phyloP scores from a whole-genome alignment of 2,329 filamentous ascomycete genomes.

The Penicillium concentricum region DNA sequence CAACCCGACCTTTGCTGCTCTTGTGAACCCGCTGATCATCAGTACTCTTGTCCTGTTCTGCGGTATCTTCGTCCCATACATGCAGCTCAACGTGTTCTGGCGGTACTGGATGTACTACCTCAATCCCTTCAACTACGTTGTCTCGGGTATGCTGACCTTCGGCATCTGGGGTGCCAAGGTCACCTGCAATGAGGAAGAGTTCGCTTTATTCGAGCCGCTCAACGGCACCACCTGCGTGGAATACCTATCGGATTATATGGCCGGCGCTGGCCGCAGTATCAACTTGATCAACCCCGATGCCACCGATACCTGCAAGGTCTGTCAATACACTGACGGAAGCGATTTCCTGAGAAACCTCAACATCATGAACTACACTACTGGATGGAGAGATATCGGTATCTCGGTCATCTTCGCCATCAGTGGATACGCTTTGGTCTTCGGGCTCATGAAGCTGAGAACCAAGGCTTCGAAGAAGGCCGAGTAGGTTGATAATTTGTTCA shows the following conservation, averaged over 20 bases:
- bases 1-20: slow-evolving; percentile 66
- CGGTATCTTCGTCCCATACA: slow-evolving; percentile 67
- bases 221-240: slow-evolving; percentile 54
- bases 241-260: slow-evolving; percentile 57
- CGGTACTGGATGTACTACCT: slow-evolving; percentile 63
- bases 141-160: slow-evolving; percentile 57
- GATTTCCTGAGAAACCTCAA: slow-evolving; percentile 63
- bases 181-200: slow-evolving; percentile 50
- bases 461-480: slow-evolving; percentile 40
- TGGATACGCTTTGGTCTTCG: slow-evolving; percentile 53
- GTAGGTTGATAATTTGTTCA: slow-evolving; percentile 5
- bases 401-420: slow-evolving; percentile 56
- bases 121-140: slow-evolving; percentile 63
- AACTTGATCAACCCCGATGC: slow-evolving; percentile 62
- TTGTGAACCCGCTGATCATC: slow-evolving; percentile 73
- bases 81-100: slow-evolving; percentile 65
- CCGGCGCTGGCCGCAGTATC: slow-evolving; percentile 44
- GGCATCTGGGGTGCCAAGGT: slow-evolving; percentile 50
- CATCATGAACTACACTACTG: slow-evolving; percentile 60
- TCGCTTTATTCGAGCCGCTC: slow-evolving; percentile 46
- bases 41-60: slow-evolving; percentile 70
- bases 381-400: slow-evolving; percentile 66
- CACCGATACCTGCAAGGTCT: slow-evolving; percentile 58
- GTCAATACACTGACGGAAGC: slow-evolving; percentile 57
- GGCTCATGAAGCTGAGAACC: slow-evolving; percentile 40